Evolutionary conservation across 805 yeast species (phyloP).

Genomic region (Saccharomycopsis amapae): DNA sequence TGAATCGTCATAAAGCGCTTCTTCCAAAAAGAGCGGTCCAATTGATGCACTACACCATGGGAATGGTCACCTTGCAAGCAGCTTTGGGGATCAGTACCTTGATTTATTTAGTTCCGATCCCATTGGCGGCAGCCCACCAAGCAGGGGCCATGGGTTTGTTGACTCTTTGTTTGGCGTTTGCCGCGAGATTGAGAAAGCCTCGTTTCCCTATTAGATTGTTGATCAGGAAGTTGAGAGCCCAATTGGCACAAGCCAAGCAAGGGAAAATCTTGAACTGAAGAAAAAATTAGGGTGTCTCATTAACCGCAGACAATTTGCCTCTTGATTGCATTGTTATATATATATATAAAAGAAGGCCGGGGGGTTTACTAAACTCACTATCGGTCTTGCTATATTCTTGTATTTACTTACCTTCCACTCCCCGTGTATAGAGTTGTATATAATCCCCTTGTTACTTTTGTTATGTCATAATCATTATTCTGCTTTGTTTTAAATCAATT

Average conservation of each 20-base stretch:
- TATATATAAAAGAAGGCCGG: no score
- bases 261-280: not conserved
- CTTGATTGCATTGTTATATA: no score
- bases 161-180: conserved; percentile 65
- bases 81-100: conserved; percentile 81
- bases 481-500: no score
- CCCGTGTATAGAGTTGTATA: no score
- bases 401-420: no score
- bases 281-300: not conserved
- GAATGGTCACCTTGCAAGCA: conserved; percentile 77
- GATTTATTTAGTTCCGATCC: conserved; percentile 82
- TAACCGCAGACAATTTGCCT: no score
- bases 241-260: not conserved
- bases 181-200: conserved; percentile 53
- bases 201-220: conserved; percentile 33
- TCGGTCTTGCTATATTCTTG: no score
- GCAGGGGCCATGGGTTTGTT: conserved; percentile 91
- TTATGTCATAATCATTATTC: no score
- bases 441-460: no score
- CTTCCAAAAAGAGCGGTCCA: conserved; percentile 53
- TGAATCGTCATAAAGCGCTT: conserved; percentile 44
- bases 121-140: conserved; percentile 92
- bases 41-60: conserved; percentile 65
- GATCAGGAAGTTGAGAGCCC: conserved; percentile 1
- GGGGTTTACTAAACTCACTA: no score